phyloP scores from a whole-genome alignment of 164 flowering plant genomes.

The Kalanchoe fedtschenkoi region DNA sequence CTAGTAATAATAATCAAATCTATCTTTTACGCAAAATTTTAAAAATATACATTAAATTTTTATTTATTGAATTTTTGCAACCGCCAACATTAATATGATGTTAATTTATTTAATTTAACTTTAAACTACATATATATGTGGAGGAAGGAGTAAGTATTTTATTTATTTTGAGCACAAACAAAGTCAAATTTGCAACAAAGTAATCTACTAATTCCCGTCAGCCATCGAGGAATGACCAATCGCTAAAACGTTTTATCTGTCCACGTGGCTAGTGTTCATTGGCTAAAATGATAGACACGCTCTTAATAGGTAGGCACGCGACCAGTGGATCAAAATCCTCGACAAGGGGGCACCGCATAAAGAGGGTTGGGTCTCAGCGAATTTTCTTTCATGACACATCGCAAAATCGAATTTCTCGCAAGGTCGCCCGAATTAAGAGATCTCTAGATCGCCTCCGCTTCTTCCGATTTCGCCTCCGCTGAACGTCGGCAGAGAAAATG shows the following conservation, averaged over 20 bases:
- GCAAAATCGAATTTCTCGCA: background rate
- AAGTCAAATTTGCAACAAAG: background rate
- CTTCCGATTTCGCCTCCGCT: background rate
- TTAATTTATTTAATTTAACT: no score
- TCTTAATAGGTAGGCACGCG: background rate
- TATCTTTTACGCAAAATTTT: no score
- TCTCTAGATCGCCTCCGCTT: background rate
- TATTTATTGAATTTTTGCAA: no score
- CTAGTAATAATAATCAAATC: no score
- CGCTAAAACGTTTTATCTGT: background rate
- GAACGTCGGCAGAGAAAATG: background rate
- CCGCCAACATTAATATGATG: no score
- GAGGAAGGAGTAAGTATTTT: no score
- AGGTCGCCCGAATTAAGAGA: no score
- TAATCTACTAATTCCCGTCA: background rate
- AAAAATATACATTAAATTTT: no score
- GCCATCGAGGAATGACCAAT: background rate
- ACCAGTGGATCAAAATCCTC: background rate
- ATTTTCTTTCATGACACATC: background rate
- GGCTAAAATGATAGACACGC: background rate
- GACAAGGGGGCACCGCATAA: slow-evolving; percentile 4
- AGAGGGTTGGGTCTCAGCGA: slow-evolving; percentile 4
- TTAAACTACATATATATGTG: no score
- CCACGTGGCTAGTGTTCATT: background rate
- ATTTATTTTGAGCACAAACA: no score